A percentile compares a stretch with the other conserved stretches of the same genome.
These are phyloP conservation scores for Cordyceps sp. DNA, from an alignment of 2,329 filamentous ascomycete genomes.

Conservation along the genomic window DNA sequence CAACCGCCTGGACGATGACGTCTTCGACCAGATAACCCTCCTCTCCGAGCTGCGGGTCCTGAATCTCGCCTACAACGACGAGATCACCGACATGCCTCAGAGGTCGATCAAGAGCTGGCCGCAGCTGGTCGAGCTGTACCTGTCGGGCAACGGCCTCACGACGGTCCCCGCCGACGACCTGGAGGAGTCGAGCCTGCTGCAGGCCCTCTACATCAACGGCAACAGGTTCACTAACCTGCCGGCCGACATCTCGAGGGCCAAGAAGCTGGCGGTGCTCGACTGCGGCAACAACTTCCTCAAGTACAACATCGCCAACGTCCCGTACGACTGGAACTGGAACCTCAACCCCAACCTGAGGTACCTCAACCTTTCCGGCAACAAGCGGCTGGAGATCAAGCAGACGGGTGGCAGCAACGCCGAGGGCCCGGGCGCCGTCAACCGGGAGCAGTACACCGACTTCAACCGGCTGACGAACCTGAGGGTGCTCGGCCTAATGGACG, in stretches of 20 bases:
- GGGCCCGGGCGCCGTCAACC: slow-evolving; percentile 35
- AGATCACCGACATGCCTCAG: slow-evolving; percentile 76
- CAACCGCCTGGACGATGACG: slow-evolving; percentile 84
- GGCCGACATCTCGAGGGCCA: slow-evolving; percentile 85
- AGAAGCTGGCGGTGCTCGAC: slow-evolving; percentile 80
- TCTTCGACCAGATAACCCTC: slow-evolving; percentile 79
- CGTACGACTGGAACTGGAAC: slow-evolving; percentile 99
- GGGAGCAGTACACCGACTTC: slow-evolving; percentile 67
- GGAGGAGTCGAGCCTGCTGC: slow-evolving; percentile 73
- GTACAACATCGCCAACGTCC: slow-evolving; percentile 98
- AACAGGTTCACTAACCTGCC: slow-evolving; percentile 97
- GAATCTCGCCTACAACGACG: slow-evolving; percentile 86
- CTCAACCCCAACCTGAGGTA: slow-evolving; percentile 91
- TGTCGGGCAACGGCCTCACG: slow-evolving; percentile 89
- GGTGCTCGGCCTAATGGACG: slow-evolving; percentile 91
- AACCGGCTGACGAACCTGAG: slow-evolving; percentile 68
- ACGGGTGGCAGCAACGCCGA: slow-evolving; percentile 28
- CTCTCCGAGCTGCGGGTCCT: slow-evolving; percentile 73
- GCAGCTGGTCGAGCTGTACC: slow-evolving; percentile 76
- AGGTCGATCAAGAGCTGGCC: slow-evolving; percentile 80
- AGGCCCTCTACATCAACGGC: slow-evolving; percentile 85
- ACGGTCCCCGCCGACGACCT: slow-evolving; percentile 86
- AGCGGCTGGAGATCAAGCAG: slow-evolving; percentile 77
- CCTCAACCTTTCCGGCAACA: slow-evolving; percentile 92
- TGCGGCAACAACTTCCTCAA: slow-evolving; percentile 91